phyloP scores from a whole-genome alignment of 148 eudicot species.

The Cornus kousa region DNA sequence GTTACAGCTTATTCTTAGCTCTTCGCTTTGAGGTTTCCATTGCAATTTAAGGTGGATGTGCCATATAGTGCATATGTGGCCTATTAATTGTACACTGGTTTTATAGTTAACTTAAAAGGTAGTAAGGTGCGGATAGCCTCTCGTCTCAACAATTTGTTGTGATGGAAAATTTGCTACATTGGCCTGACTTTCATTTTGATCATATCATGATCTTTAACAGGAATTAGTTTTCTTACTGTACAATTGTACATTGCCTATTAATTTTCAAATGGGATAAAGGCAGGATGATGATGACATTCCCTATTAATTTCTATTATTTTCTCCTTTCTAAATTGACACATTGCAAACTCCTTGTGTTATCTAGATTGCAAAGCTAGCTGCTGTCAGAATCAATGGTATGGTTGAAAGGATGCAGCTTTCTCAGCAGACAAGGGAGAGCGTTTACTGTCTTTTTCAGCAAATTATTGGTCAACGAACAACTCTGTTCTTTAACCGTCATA shows the following conservation, averaged over 20 bases:
- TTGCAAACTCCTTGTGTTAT: conserved; percentile 3
- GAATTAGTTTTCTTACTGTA: neutral
- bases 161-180: neutral
- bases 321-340: neutral
- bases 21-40: neutral
- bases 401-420: conserved; percentile 79
- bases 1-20: neutral
- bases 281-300: neutral
- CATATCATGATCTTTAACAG: neutral
- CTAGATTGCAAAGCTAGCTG: conserved; percentile 89
- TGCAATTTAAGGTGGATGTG: neutral
- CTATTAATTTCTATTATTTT: neutral
- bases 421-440: conserved; percentile 72
- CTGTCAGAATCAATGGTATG: conserved; percentile 93
- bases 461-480: conserved; percentile 66
- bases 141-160: neutral
- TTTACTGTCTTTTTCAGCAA: conserved; percentile 82
- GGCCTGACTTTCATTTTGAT: neutral
- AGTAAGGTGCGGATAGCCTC: conserved; percentile 2
- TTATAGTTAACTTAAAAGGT: neutral
- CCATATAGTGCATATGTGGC: neutral
- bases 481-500: conserved; percentile 82
- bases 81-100: neutral
- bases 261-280: no score
- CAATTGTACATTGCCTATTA: neutral